Evolutionary conservation across 1,139 yeast genomes (phyloP), one percentile per base, ranked within the genome.

Genomic region (Taphrina flavorubra): DNA sequence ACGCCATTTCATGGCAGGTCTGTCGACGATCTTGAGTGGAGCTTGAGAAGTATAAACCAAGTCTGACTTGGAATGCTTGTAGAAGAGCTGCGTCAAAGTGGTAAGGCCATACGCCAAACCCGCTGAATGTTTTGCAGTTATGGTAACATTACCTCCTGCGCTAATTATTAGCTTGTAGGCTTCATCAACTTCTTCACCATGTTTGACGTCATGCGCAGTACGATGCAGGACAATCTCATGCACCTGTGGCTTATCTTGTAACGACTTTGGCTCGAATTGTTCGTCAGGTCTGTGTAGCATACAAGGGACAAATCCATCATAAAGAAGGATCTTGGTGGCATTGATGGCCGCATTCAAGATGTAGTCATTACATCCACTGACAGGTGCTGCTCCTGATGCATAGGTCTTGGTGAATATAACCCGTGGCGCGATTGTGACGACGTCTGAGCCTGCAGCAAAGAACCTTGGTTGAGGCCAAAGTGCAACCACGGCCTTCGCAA

Each of bases 41-140:
- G 76, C 77, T 74, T 81, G 84, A 20, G 20, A 11, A 14, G 57
- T 47, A 20, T 56, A 82, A 74, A 71, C 79, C 13, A 70, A 75
- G 53, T 70, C 71, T 53, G 72, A 74, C 51, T 49, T 64, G 18
- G 72, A 73, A 51, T 78, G 74, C 68, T 76, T 79, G 34, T 81
- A 73, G 10, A 83, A 74, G 47, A 83, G 71, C 72, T 83, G 86
- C 71, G 82, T 83, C 46, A 83, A 74, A 1, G 86, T 82, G 11
- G 80, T 76, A 36, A 83, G 77, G 0, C 82, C 84, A 72, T 82
- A 81, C 60, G 83, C 75, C 0, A 81, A 82, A 3, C 85, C 86
- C 84, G 44, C 20, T 7, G 63, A 40, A 13, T 34, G 49, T 36
- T 36, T 39, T 5, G 40, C 39, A 7, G 18, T 18, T 13, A 51